phyloP scores from a whole-genome alignment of 2,329 filamentous ascomycete species.

The Colletotrichum magnum region DNA sequence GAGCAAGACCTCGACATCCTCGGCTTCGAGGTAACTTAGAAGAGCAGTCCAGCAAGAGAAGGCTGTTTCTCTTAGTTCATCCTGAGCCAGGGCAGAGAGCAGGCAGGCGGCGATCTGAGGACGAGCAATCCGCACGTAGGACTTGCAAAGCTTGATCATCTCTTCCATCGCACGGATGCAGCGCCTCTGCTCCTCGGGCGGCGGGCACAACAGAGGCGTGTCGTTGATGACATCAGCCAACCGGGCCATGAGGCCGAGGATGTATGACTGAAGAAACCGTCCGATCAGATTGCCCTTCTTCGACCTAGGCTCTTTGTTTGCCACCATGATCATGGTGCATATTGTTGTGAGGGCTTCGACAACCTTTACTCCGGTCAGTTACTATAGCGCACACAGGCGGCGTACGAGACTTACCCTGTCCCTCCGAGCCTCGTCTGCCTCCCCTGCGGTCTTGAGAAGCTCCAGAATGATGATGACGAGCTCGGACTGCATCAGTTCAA shows the following conservation, averaged over 20 bases:
- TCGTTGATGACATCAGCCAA: conserved; percentile 87
- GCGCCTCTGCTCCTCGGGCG: conserved; percentile 78
- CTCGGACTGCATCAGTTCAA: conserved; percentile 80
- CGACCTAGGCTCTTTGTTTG: conserved; percentile 58
- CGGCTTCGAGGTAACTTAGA: conserved; percentile 79
- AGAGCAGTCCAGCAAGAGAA: conserved; percentile 89
- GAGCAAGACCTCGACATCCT: conserved; percentile 84
- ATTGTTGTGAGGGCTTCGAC: conserved; percentile 63
- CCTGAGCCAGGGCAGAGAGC: conserved; percentile 83
- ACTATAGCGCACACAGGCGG: neutral
- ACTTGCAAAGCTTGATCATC: conserved; percentile 83
- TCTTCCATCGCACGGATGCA: conserved; percentile 89
- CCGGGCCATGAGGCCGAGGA: conserved; percentile 87
- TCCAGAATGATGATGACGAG: conserved; percentile 84
- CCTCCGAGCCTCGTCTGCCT: conserved; percentile 71
- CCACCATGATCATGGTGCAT: conserved; percentile 56
- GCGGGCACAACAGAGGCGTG: conserved; percentile 64
- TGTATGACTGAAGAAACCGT: conserved; percentile 84
- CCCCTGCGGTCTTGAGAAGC: conserved; percentile 83
- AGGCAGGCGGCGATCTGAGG: conserved; percentile 89
- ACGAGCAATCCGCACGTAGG: conserved; percentile 81
- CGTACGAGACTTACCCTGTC: conserved; percentile 64
- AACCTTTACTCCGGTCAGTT: conserved; percentile 52
- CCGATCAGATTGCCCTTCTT: conserved; percentile 73
- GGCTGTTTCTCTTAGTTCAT: conserved; percentile 81